These are phyloP conservation scores for Malus sylvestris DNA, from an alignment of 306 rosid genomes.

Conservation along the genomic window DNA sequence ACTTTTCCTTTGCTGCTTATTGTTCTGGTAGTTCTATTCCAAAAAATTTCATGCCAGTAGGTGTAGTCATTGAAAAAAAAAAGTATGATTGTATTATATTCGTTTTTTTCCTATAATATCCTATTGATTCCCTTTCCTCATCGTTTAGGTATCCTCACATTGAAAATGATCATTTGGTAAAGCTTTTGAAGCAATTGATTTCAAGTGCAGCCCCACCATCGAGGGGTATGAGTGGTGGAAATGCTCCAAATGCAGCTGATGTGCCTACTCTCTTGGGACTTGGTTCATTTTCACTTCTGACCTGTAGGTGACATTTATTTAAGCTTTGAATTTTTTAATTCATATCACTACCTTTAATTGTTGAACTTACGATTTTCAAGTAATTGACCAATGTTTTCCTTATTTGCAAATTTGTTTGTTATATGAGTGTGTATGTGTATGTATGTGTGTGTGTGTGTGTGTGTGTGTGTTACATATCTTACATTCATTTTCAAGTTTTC, in stretches of 20 bases:
- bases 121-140: constrained; percentile 21
- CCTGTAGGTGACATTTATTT: constrained; percentile 52
- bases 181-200: constrained; percentile 87
- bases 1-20: background rate
- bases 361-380: background rate
- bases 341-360: background rate
- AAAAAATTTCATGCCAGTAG: background rate
- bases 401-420: background rate
- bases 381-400: background rate
- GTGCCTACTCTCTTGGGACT: constrained; percentile 91
- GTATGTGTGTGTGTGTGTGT: no score
- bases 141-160: constrained; percentile 75
- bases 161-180: constrained; percentile 81
- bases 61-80: background rate
- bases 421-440: background rate
- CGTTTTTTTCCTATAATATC: background rate
- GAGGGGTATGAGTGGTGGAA: constrained; percentile 42
- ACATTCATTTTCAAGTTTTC: background rate
- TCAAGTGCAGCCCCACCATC: constrained; percentile 49
- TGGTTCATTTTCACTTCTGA: constrained; percentile 80
- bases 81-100: constrained; percentile 3
- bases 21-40: background rate
- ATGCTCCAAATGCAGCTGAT: constrained; percentile 88
- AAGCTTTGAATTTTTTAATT: background rate
- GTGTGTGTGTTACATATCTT: background rate